Base-by-base conservation (phyloP, 2,329 filamentous ascomycete genomes). In the Dactylonectria estremocensis region DNA sequence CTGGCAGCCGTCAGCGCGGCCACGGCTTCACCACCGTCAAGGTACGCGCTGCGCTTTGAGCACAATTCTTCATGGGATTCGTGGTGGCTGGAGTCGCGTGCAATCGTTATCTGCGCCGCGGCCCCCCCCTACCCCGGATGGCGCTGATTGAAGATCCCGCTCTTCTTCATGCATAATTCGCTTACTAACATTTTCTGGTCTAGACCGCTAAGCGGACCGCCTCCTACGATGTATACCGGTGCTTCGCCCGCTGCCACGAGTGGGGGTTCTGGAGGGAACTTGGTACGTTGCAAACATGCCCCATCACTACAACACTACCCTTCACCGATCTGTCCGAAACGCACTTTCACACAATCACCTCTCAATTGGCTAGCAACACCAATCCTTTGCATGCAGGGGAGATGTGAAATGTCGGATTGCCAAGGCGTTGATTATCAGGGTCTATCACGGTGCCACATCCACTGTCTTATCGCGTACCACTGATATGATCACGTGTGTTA, bases 1-100 rank as follows among this genome's bases (percentile, higher is more conserved):
- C 78, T 88, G 52, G 83, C 84, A 43, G 78, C 83, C 28, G 82
- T 78, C 49, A 81, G 79, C 68, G 80, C 80, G 31, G 77, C 80
- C 18, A 78, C 79, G 31, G 76, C 77, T 71, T 81, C 85, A 60
- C 82, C 84, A 49, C 85, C 86, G 70, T 69, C 82, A 69, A 85
- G 84, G 86, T 88, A 79, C 78, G 84, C 48, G 45, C n/a, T 66
- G 46, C 64, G 28, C 59, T 33, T 54, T 61, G 58, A 35, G 8
- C 35, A 40, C 53, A 33, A 45, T 18, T 31, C 63, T 37, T 52
- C 55, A 43, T 45, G 33, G 20, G 54, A 53, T 35, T 53, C 33
- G 40, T 54, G 63, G 22, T 45, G 55, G 35, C n/a, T 14, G 56
- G 43, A 61, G 57, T 55, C 57, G 63, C 57, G 63, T 43, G 53